Evolutionary conservation across 1,139 yeast genomes (phyloP), one percentile per base, ranked within the genome.

Genomic region (Ogataea hybrid): DNA sequence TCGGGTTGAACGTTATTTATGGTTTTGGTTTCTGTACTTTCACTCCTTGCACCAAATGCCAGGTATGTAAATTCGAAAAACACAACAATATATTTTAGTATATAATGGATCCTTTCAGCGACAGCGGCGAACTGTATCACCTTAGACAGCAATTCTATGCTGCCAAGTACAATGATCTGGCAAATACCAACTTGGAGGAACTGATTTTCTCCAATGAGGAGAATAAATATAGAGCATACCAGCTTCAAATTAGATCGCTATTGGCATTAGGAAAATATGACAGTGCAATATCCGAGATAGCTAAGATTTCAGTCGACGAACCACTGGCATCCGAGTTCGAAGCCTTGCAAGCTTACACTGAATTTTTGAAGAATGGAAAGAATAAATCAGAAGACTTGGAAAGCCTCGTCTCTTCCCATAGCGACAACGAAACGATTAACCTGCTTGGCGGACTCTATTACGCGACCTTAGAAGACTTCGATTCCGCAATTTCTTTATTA

Each of bases 91-190:
- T 32, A 27, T 10, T 30, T 29, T 31, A 7, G 6, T 6, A 17
- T 17, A 12, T 12, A 10, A 42, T 42, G 46, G 46, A 42, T 39
- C 42, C 46, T 20, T 42, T 36, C 32, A 39, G 43, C 23, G 43
- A 43, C 23, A 43, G 41, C 25, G 40, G 40, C 28, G 53, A 51
- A 35, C 32, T 51, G 16, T 51, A 46, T 32, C 48, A 42, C n/a
- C 33, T 51, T 11, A 41, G 47, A 33, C 52, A 49, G 46, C 49
- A 48, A 23, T 51, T 48, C 33, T 51, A 39, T 29, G 32, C 47
- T 30, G 42, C 53, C 6, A 48, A 38, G 36, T 51, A 49, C 32
- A 20, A 39, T 2, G 53, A 49, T 10, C 12, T 51, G 16, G 42
- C 39, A 2, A 37, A 42, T 14, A 14, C 42, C 12, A 37, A 43